A percentile compares a stretch with the other conserved stretches of the same genome.
Evolutionary conservation across 805 yeast species (phyloP).

Genomic region (Nakazawaea peltata): DNA sequence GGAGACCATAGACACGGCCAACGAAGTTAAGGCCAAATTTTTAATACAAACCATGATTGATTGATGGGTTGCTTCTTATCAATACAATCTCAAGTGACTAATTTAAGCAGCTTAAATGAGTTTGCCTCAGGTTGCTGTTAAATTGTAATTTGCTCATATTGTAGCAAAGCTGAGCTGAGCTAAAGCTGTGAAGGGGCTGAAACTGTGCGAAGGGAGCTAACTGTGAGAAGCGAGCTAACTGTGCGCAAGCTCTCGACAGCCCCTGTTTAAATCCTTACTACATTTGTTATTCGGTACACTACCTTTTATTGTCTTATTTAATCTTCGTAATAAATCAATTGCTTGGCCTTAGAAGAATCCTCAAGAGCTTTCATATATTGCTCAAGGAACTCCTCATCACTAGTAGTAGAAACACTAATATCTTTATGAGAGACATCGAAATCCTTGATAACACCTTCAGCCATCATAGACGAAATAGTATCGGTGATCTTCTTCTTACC

Average conservation of each 20-base stretch:
- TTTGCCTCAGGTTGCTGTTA: too few relatives aligned
- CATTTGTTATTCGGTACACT: too few relatives aligned
- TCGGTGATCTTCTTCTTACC: conserved; percentile 47
- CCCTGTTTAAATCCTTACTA: too few relatives aligned
- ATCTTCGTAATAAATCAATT: conserved; percentile 18
- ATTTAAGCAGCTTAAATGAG: too few relatives aligned
- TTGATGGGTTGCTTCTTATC: background rate
- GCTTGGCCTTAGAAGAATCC: conserved; percentile 34
- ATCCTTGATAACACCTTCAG: conserved; percentile 44
- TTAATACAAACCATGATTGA: background rate
- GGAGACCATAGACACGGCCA: conserved; percentile 17
- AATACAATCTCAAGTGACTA: too few relatives aligned
- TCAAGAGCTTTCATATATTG: conserved; percentile 36
- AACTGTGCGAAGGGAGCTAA: too few relatives aligned
- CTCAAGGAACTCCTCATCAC: conserved; percentile 33
- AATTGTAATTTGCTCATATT: too few relatives aligned
- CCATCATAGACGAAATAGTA: conserved; percentile 49
- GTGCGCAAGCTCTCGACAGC: too few relatives aligned
- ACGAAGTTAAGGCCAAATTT: background rate
- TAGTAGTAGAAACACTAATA: conserved; percentile 24
- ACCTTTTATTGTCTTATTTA: background rate
- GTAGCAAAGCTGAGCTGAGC: too few relatives aligned
- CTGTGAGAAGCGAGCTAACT: too few relatives aligned
- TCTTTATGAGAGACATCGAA: conserved; percentile 36
- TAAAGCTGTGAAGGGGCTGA: too few relatives aligned